Evolutionary conservation across 306 rosid species (phyloP).

Genomic region (Erythrophleum fordii): DNA sequence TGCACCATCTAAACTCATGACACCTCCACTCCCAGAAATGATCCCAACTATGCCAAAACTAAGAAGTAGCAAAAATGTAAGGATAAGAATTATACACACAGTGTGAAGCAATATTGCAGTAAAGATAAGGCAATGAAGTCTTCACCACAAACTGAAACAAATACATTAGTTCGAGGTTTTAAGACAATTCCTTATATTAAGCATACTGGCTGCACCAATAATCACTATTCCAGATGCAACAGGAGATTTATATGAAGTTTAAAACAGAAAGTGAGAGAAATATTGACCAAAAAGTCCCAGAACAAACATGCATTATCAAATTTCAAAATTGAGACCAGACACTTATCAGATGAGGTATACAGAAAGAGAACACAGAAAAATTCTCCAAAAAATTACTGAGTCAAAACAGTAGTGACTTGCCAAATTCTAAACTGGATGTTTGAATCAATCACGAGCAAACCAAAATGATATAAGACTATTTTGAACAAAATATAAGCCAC

Average conservation of each 20-base stretch:
- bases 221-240: background rate
- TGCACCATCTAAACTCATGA: conserved; percentile 27
- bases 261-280: conserved; percentile 22
- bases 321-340: conserved; percentile 17
- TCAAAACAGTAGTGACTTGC: conserved; percentile 20
- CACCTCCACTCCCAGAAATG: conserved; percentile 28
- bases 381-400: conserved; percentile 23
- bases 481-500: conserved; percentile 32
- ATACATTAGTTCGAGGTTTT: background rate
- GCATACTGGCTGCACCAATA: conserved; percentile 2
- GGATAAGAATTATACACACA: conserved; percentile 11
- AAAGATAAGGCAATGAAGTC: conserved; percentile 22
- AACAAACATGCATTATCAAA: conserved; percentile 25
- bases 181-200: conserved; percentile 11
- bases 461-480: conserved; percentile 11
- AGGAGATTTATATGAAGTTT: conserved; percentile 9
- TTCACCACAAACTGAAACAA: conserved; percentile 28
- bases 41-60: conserved; percentile 26
- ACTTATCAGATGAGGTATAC: conserved; percentile 7
- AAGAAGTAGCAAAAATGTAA: background rate
- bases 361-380: conserved; percentile 31
- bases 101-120: background rate
- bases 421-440: conserved; percentile 27
- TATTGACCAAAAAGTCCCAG: background rate
- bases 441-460: conserved; percentile 26